Evolutionary conservation across 148 eudicot genomes (phyloP).

Genomic region (Selenicereus undatus): DNA sequence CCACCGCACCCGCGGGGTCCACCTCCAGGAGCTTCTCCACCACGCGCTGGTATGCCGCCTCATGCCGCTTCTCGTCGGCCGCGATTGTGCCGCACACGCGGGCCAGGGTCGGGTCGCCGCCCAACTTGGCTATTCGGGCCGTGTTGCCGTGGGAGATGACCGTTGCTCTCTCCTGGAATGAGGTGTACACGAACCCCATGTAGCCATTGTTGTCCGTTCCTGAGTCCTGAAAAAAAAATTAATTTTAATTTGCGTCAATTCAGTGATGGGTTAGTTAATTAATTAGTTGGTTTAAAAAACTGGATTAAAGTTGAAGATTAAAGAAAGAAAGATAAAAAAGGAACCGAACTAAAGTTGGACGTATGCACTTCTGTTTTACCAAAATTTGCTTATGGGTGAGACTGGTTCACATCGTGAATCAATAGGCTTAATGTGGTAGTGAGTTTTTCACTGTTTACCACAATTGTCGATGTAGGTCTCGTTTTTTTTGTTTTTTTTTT

Average conservation of each 20-base stretch:
- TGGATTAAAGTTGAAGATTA: not conserved
- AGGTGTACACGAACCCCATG: conserved; percentile 34
- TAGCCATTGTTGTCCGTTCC: conserved; percentile 31
- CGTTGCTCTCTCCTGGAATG: conserved; percentile 39
- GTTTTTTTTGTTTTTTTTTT: too few relatives aligned
- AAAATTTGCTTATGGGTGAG: too few relatives aligned
- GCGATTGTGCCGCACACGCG: conserved; percentile 36
- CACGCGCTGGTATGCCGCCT: conserved; percentile 28
- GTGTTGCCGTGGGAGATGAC: conserved; percentile 40
- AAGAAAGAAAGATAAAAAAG: not conserved
- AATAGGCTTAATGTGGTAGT: too few relatives aligned
- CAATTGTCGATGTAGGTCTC: too few relatives aligned
- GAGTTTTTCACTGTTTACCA: too few relatives aligned
- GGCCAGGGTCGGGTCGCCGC: conserved; percentile 34
- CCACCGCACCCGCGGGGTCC: conserved; percentile 26
- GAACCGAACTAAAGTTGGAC: too few relatives aligned
- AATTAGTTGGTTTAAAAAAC: too few relatives aligned
- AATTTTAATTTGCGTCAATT: too few relatives aligned
- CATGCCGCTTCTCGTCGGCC: conserved; percentile 40
- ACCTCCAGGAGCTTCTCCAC: conserved; percentile 31
- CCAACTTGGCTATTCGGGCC: conserved; percentile 32
- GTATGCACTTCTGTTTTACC: too few relatives aligned
- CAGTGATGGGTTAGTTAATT: not conserved
- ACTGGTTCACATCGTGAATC: too few relatives aligned
- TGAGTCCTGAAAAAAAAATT: conserved; percentile 12